A percentile compares a stretch with the other conserved stretches of the same genome.
Conservation (phyloP, 768 basidiomycete genomes). For the Gautieria morchelliformis region DNA sequence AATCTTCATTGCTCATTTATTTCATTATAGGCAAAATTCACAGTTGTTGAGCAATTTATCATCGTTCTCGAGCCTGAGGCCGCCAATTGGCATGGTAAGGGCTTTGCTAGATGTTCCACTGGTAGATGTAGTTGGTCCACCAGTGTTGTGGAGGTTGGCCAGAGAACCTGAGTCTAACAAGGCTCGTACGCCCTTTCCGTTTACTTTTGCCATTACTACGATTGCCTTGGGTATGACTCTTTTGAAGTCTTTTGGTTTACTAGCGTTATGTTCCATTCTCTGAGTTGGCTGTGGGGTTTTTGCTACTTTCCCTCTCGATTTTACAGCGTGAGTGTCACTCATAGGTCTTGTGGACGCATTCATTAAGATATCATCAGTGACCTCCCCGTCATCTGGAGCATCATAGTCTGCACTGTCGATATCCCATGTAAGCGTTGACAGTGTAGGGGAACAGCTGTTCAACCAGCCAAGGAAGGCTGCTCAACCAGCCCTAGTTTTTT, state of each 20-base stretch:
- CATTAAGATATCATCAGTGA: too few relatives aligned
- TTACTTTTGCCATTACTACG: constrained; percentile 1
- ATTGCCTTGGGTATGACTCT: constrained; percentile 3
- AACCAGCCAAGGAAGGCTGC: too few relatives aligned
- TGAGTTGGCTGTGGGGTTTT: too few relatives aligned
- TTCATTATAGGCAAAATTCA: constrained; percentile 23
- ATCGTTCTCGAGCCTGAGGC: constrained; percentile 32
- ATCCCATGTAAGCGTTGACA: too few relatives aligned
- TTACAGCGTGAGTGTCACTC: too few relatives aligned
- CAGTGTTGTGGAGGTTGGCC: constrained; percentile 11
- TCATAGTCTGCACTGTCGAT: too few relatives aligned
- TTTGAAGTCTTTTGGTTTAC: neutral
- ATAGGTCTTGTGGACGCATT: too few relatives aligned
- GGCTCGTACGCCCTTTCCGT: constrained; percentile 6
- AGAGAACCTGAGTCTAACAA: constrained; percentile 13
- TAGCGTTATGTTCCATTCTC: neutral
- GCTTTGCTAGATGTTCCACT: constrained; percentile 18
- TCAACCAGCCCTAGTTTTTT: too few relatives aligned
- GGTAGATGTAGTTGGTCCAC: constrained; percentile 22
- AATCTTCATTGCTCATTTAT: constrained; percentile 24
- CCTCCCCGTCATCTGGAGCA: too few relatives aligned
- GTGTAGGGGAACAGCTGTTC: too few relatives aligned
- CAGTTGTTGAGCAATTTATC: constrained; percentile 22
- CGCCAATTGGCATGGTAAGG: constrained; percentile 29
- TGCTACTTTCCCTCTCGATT: too few relatives aligned